Base-by-base conservation (phyloP, 208 protist genomes). In the Trypanosoma melophagium region DNA sequence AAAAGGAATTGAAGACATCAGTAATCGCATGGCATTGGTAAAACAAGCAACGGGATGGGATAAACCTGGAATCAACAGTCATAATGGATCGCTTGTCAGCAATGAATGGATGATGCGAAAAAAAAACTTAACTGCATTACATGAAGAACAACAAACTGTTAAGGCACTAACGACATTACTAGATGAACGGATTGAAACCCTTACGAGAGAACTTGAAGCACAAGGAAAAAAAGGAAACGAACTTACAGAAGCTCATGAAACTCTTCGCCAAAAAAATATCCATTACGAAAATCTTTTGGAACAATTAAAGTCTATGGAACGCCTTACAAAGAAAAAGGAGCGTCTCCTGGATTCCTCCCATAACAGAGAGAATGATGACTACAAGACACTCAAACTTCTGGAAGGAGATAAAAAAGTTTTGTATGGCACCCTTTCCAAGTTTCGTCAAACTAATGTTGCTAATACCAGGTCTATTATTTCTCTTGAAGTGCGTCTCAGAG, bases 321-420 rank as follows among this genome's bases (percentile, higher is more conserved):
- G 84, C 12, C 77, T 95, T 14, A 74, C 75, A 49, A 90, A 92
- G 74, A 93, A 90, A 69, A 95, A 92, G 71, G 86, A 95, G 69
- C 80, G 82, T 7, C 54, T 90, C 16, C 66, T 95, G 24, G 77
- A 81, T 44, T 22, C 72, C 24, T 40, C 73, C 14, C 65, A 40
- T 44, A 40, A 22, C n/a, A 73, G 59, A 19, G 44, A 62, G n/a
- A 56, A 63, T 44, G 79, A 95, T 61, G 69, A 79, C 52, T 87
- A 88, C 81, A 89, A 92, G 69, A 64, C 41, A 9, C 74, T 95
- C 25, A 86, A 85, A 17, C 57, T 83, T 38, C 60, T 95, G 22
- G 89, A 95, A 41, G 77, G 81, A 8, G 85, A 89, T 50, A 95
- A 92, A 70, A 83, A 76, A 25, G 82, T 89, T 19, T 60, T 92